Evolutionary conservation across 306 rosid genomes (phyloP).

Genomic region (Corylus heterophylla): DNA sequence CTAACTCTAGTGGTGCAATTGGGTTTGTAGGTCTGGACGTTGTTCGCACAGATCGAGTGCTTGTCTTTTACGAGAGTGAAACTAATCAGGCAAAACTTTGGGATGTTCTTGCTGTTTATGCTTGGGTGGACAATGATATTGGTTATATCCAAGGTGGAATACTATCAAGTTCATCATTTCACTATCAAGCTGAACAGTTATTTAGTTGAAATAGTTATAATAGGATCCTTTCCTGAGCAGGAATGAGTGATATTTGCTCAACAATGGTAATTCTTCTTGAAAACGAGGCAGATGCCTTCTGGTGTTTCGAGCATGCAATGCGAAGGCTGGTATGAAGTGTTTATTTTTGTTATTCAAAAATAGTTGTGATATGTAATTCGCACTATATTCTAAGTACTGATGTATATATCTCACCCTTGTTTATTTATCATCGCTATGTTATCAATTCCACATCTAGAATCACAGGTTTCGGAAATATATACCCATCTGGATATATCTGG

Average conservation of each 20-base stretch:
- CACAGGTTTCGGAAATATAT: neutral
- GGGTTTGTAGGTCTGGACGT: slow-evolving; percentile 79
- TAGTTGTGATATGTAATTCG: neutral
- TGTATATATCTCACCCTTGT: neutral
- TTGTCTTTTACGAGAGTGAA: slow-evolving; percentile 78
- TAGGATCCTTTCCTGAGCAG: slow-evolving; percentile 44
- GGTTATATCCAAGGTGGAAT: slow-evolving; percentile 90
- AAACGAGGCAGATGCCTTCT: slow-evolving; percentile 81
- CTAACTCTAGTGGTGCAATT: slow-evolving; percentile 36
- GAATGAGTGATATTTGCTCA: slow-evolving; percentile 98
- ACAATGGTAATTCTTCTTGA: slow-evolving; percentile 81
- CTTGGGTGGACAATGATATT: slow-evolving; percentile 83
- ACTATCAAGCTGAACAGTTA: slow-evolving; percentile 18
- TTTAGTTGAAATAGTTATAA: slow-evolving; percentile 26
- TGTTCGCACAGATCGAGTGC: slow-evolving; percentile 82
- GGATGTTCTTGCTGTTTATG: slow-evolving; percentile 84
- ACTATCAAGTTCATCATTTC: slow-evolving; percentile 7
- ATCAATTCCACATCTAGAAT: neutral
- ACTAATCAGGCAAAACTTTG: slow-evolving; percentile 88
- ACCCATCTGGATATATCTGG: slow-evolving; percentile 3
- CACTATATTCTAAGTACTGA: neutral
- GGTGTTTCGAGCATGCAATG: slow-evolving; percentile 97
- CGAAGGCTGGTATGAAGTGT: slow-evolving; percentile 75
- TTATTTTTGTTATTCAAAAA: neutral
- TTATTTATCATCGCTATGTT: neutral